phyloP scores from a whole-genome alignment of 352 stramenopile genomes.

The Globisporangium cederbergense region DNA sequence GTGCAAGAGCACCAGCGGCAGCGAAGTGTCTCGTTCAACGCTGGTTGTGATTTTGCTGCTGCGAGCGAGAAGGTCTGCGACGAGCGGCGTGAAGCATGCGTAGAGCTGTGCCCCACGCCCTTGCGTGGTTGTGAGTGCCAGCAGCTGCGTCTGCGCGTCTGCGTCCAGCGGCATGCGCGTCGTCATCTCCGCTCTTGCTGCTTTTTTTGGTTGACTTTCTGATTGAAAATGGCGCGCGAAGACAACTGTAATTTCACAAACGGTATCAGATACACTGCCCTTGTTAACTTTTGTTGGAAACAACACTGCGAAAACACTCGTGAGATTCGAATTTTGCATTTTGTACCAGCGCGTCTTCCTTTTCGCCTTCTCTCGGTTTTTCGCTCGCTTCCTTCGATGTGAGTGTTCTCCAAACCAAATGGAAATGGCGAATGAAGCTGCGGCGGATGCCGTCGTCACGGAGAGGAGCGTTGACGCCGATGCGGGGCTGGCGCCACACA shows the following conservation, averaged over 20 bases:
- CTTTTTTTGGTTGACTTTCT: neutral
- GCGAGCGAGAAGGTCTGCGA: neutral
- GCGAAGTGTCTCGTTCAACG: neutral
- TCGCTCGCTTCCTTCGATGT: too few relatives aligned
- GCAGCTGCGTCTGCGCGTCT: slow-evolving; percentile 25
- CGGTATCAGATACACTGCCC: too few relatives aligned
- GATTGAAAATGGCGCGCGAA: slow-evolving; percentile 1
- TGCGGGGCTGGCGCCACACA: neutral
- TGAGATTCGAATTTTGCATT: too few relatives aligned
- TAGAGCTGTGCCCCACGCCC: slow-evolving; percentile 18
- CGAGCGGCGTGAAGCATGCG: slow-evolving; percentile 14
- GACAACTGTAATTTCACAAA: neutral
- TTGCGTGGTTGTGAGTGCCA: slow-evolving; percentile 19
- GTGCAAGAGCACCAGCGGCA: slow-evolving; percentile 7
- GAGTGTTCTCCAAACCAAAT: neutral
- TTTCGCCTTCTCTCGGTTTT: too few relatives aligned
- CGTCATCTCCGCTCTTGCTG: neutral
- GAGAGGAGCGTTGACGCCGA: neutral
- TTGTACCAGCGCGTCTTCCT: too few relatives aligned
- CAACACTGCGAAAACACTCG: too few relatives aligned
- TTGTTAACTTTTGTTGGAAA: too few relatives aligned
- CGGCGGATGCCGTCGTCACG: neutral
- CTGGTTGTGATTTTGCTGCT: neutral
- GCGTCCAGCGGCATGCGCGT: slow-evolving; percentile 10
- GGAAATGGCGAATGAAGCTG: slow-evolving; percentile 5